Base-by-base conservation (phyloP, 352 stramenopile species). In the Globisporangium radiosum region DNA sequence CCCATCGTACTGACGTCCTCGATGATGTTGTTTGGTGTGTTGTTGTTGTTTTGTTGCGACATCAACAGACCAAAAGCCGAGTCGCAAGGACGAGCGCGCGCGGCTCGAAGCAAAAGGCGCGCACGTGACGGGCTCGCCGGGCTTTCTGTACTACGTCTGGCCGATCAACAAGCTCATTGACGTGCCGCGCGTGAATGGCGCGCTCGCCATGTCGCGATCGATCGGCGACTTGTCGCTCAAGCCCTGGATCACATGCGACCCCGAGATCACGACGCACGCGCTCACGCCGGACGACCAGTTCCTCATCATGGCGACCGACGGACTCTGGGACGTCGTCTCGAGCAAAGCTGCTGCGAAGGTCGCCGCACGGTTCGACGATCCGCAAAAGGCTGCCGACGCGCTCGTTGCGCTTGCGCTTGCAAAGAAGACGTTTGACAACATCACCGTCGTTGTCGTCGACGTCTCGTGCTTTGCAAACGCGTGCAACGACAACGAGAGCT, bases 171-270 rank as follows among this genome's bases (percentile, higher is more conserved):
- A 79, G 47, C 69, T 91, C 53, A 52, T 95, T 49, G 85, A 93
- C 60, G 85, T 91, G 17, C 81, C 83, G 6, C 81, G 85, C 13
- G 84, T 95, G 36, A 92, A 95, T 59, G 85, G 85, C 42, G 68
- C 74, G 11, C 66, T 95, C 39, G 82, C 83, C 17, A 88, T 95
- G 72, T 91, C 85, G 37, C 72, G 85, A 36, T 92, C 85, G 36
- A 93, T 95, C 39, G 85, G 85, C 15, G 85, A 95, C 60, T 60
- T 89, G 42, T 87, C 80, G 5, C 68, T 93, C 15, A 93, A 93
- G 68, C 47, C 72, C 1, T 87, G 65, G 50, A 87, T 95, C 59
- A 87, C 83, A 33, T 86, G 77, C 57, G 84, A 93, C 50, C 82
- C 85, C 0, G 85, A 95, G 63, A 75, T 93, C 55, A 75, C 75